Evolutionary conservation across 2,329 filamentous ascomycete species (phyloP).

Genomic region (Botrytis squamosa): DNA sequence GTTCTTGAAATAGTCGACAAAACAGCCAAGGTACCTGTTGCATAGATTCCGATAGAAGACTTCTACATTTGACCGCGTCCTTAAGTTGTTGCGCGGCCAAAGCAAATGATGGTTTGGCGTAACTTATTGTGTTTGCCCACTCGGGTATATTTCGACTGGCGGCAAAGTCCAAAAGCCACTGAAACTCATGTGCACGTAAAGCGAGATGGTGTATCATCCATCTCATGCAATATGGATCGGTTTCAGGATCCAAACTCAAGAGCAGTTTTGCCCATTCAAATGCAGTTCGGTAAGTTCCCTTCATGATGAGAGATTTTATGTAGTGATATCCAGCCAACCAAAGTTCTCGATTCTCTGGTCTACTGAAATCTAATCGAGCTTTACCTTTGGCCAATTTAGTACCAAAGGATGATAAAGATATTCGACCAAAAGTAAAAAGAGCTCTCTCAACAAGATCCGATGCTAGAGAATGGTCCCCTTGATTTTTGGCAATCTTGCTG

Average conservation of each 20-base stretch:
- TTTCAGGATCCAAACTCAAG: conserved; percentile 66
- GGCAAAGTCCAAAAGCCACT: conserved; percentile 71
- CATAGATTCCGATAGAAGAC: conserved; percentile 66
- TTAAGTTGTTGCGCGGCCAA: conserved; percentile 73
- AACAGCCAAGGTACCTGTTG: conserved; percentile 81
- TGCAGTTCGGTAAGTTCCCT: conserved; percentile 90
- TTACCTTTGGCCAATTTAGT: conserved; percentile 73
- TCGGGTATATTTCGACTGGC: conserved; percentile 49
- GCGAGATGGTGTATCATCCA: conserved; percentile 82
- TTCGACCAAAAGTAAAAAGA: conserved; percentile 89
- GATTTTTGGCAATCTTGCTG: conserved; percentile 86
- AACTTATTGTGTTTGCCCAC: conserved; percentile 50
- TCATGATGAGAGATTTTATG: conserved; percentile 78
- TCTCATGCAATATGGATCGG: conserved; percentile 80
- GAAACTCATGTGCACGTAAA: conserved; percentile 73
- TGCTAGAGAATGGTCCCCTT: conserved; percentile 81
- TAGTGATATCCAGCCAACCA: conserved; percentile 90
- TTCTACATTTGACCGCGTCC: conserved; percentile 63
- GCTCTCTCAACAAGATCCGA: conserved; percentile 88
- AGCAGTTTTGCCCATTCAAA: conserved; percentile 92
- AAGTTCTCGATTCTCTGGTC: conserved; percentile 87
- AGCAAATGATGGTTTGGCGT: conserved; percentile 73
- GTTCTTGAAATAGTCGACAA: conserved; percentile 72
- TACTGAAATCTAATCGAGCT: conserved; percentile 75
- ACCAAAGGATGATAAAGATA: conserved; percentile 78